A percentile compares a stretch with the other conserved stretches of the same genome.
These are phyloP conservation scores for Hypomontagnella monticulosa DNA, from an alignment of 495 filamentous ascomycete genomes.

Conservation along the genomic window DNA sequence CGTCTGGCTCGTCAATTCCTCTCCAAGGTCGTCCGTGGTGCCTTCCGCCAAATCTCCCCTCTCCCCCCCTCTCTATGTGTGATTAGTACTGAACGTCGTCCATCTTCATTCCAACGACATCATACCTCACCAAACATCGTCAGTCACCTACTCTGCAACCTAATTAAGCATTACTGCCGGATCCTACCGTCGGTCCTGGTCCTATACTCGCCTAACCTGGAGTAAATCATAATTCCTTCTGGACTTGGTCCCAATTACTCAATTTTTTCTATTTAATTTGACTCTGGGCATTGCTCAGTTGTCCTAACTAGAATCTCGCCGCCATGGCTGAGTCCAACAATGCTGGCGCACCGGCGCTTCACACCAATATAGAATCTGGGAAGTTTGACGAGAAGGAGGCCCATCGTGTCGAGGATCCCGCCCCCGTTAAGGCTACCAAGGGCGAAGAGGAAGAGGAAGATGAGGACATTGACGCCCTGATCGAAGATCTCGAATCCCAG, in stretches of 20 bases:
- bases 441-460: slow-evolving; percentile 68
- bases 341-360: slow-evolving; percentile 58
- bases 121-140: slow-evolving; percentile 40
- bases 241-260: slow-evolving; percentile 27
- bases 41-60: slow-evolving; percentile 45
- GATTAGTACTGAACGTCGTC: slow-evolving; percentile 39
- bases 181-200: slow-evolving; percentile 39
- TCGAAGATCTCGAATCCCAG: slow-evolving; percentile 81
- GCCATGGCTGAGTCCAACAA: slow-evolving; percentile 60
- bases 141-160: slow-evolving; percentile 31
- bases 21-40: slow-evolving; percentile 47
- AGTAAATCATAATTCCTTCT: slow-evolving; percentile 28
- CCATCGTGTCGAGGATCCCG: slow-evolving; percentile 39
- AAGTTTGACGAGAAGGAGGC: slow-evolving; percentile 66
- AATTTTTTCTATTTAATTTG: slow-evolving; percentile 18
- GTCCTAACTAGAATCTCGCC: slow-evolving; percentile 43
- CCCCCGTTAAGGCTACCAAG: slow-evolving; percentile 45
- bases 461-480: slow-evolving; percentile 81
- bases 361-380: slow-evolving; percentile 65
- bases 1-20: slow-evolving; percentile 46
- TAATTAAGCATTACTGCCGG: slow-evolving; percentile 39
- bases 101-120: slow-evolving; percentile 34
- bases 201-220: slow-evolving; percentile 45
- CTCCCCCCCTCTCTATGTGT: slow-evolving; percentile 27
- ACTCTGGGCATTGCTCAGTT: slow-evolving; percentile 32